phyloP scores from a whole-genome alignment of 1,284 basidiomycete species.

The Meira miltonrushii region DNA sequence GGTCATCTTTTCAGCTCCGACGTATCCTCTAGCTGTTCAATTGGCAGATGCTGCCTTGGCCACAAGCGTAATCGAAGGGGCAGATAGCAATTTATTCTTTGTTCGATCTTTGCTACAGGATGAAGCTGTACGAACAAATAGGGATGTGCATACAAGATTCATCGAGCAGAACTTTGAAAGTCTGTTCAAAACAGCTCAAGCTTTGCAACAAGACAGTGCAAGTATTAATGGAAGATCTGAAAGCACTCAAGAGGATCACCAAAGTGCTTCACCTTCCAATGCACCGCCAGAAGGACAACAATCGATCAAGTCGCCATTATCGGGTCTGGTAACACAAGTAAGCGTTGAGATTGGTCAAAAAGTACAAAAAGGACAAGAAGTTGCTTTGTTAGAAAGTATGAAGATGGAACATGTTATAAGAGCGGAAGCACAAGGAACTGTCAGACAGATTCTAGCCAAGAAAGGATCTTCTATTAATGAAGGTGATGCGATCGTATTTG shows the following conservation, averaged over 20 bases:
- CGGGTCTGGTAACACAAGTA: slow-evolving; percentile 95
- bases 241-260: neutral
- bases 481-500: slow-evolving; percentile 17
- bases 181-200: neutral
- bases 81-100: slow-evolving; percentile 22
- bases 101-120: slow-evolving; percentile 18
- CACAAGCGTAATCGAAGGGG: slow-evolving; percentile 17
- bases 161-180: slow-evolving; percentile 6
- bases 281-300: slow-evolving; percentile 10
- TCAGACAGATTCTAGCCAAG: slow-evolving; percentile 12
- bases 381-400: slow-evolving; percentile 60
- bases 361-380: slow-evolving; percentile 93
- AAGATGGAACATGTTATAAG: slow-evolving; percentile 60
- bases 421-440: neutral
- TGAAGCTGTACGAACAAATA: slow-evolving; percentile 11
- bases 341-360: slow-evolving; percentile 92
- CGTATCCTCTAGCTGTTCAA: slow-evolving; percentile 14
- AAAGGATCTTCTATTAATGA: slow-evolving; percentile 21
- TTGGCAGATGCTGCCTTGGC: slow-evolving; percentile 15
- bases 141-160: slow-evolving; percentile 7
- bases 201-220: neutral
- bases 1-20: slow-evolving; percentile 26
- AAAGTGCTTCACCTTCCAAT: neutral
- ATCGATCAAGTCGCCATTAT: slow-evolving; percentile 51
- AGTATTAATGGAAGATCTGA: neutral